These are phyloP conservation scores for Groenewaldozyma auringiensis DNA, from an alignment of 1,139 yeast species.

Conservation along the genomic window DNA sequence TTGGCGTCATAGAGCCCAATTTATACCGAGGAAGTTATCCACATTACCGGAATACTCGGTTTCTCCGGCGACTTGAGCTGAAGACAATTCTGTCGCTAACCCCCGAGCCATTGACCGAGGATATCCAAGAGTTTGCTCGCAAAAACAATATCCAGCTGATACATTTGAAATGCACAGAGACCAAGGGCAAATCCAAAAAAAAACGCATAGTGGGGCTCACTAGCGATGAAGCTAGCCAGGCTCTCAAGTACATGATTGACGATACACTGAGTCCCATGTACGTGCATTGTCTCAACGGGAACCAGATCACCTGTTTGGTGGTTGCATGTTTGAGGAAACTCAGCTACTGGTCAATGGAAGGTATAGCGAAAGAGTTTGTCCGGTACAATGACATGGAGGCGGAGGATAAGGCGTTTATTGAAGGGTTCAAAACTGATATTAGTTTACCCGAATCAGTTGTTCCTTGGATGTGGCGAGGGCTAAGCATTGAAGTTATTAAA, in stretches of 20 bases:
- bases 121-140: conserved; percentile 44
- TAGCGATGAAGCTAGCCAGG: conserved; percentile 50
- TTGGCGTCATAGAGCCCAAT: conserved; percentile 59
- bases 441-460: conserved; percentile 46
- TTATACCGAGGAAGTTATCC: conserved; percentile 86
- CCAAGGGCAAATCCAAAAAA: conserved; percentile 26
- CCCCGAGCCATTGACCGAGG: conserved; percentile 56
- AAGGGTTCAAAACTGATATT: conserved; percentile 63
- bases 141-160: conserved; percentile 43
- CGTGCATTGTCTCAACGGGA: conserved; percentile 83
- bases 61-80: conserved; percentile 56
- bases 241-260: conserved; percentile 54
- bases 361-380: conserved; percentile 79
- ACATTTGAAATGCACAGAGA: conserved; percentile 57
- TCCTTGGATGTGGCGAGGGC: conserved; percentile 71
- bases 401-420: conserved; percentile 77
- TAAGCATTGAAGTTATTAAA: conserved; percentile 47
- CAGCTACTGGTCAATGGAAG: conserved; percentile 83
- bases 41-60: conserved; percentile 63
- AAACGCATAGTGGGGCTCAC: conserved; percentile 63
- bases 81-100: conserved; percentile 73
- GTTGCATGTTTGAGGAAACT: conserved; percentile 80
- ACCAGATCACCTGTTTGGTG: conserved; percentile 74
- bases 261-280: conserved; percentile 61
- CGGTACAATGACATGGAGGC: conserved; percentile 74